Percentiles rank a stretch among this genome's conserved stretches.
phyloP scores from a whole-genome alignment of 2,329 filamentous ascomycete genomes.

The Apiospora marii region DNA sequence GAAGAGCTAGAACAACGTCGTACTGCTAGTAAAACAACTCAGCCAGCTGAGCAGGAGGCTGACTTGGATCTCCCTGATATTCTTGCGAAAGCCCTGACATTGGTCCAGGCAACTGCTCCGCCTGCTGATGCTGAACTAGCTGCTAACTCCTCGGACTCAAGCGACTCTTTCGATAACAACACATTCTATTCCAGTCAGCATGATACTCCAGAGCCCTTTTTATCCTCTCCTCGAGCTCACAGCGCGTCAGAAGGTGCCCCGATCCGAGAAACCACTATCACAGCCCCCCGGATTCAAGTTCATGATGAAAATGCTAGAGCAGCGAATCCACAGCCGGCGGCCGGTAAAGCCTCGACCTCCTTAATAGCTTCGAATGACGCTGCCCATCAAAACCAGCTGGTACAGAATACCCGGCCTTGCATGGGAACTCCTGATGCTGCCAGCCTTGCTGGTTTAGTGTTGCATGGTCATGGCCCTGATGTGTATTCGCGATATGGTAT shows the following conservation, averaged over 20 bases:
- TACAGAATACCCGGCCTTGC: neutral
- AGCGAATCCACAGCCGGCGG: conserved; percentile 32
- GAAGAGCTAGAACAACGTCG: conserved; percentile 77
- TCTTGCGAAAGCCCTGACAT: conserved; percentile 71
- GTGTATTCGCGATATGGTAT: conserved; percentile 5
- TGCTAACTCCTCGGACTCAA: conserved; percentile 68
- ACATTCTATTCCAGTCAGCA: conserved; percentile 96
- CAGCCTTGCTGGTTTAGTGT: neutral
- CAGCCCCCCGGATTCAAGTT: conserved; percentile 42
- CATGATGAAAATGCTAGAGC: conserved; percentile 26
- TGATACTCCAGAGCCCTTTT: conserved; percentile 72
- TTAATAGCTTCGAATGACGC: neutral
- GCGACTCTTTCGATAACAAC: conserved; percentile 89
- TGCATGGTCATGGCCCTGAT: neutral
- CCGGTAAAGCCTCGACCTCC: neutral
- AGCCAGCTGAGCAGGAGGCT: conserved; percentile 59
- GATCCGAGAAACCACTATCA: conserved; percentile 47
- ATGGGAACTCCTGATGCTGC: neutral
- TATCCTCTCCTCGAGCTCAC: conserved; percentile 55
- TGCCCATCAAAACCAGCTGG: neutral
- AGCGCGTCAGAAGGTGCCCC: conserved; percentile 51
- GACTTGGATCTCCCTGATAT: conserved; percentile 79
- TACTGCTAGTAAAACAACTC: conserved; percentile 51
- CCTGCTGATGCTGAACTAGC: conserved; percentile 62
- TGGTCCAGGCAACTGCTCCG: conserved; percentile 74